Conservation (phyloP, 1,284 basidiomycete genomes). For the Heterobasidion parviporum region DNA sequence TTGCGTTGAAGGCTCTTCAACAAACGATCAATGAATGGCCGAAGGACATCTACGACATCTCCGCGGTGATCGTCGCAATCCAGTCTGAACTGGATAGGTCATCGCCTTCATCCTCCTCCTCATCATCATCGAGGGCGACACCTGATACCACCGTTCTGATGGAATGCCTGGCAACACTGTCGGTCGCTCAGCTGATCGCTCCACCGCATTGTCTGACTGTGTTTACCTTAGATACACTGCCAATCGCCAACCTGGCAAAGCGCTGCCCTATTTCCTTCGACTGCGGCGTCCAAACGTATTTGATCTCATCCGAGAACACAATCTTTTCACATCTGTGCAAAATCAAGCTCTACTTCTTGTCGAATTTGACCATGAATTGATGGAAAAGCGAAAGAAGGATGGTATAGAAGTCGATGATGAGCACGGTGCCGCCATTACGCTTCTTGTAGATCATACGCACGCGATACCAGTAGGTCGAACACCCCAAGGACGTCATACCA, state of each 20-base stretch:
- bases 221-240: constrained; percentile 54
- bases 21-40: constrained; percentile 87
- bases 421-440: constrained; percentile 67
- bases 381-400: constrained; percentile 45
- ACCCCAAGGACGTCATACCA: neutral
- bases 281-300: constrained; percentile 88
- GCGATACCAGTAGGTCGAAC: constrained; percentile 77
- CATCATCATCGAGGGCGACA: constrained; percentile 20
- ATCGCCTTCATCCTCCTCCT: constrained; percentile 40
- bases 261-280: constrained; percentile 83
- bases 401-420: constrained; percentile 28
- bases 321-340: constrained; percentile 91
- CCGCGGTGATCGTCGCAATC: constrained; percentile 82
- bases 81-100: constrained; percentile 72
- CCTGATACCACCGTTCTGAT: constrained; percentile 58
- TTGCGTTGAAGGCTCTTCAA: constrained; percentile 43
- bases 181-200: constrained; percentile 18
- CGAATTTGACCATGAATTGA: constrained; percentile 89
- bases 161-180: constrained; percentile 92
- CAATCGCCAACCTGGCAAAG: constrained; percentile 91
- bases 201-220: neutral
- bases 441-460: constrained; percentile 92
- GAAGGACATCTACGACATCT: constrained; percentile 81
- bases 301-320: constrained; percentile 89
- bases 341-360: constrained; percentile 90